phyloP scores from a whole-genome alignment of 495 filamentous ascomycete species.

The Delitschia confertaspora region DNA sequence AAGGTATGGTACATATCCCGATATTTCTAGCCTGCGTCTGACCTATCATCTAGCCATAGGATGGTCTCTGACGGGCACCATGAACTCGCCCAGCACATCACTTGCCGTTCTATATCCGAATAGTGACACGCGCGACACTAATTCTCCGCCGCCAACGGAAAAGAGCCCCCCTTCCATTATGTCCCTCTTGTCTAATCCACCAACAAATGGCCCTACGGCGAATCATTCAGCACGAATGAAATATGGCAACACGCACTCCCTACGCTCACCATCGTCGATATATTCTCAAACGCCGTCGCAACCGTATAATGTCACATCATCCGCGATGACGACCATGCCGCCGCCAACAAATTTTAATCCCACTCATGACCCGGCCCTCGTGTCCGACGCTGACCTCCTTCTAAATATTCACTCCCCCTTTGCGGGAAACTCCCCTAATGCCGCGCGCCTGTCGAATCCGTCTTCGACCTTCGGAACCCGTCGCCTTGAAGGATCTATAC shows the following conservation, averaged over 20 bases:
- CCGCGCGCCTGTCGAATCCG: neutral
- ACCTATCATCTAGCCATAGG: slow-evolving; percentile 49
- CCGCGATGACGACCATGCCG: slow-evolving; percentile 13
- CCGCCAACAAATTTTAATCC: slow-evolving; percentile 15
- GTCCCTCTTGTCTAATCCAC: slow-evolving; percentile 11
- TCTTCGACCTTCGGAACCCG: neutral
- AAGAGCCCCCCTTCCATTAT: slow-evolving; percentile 17
- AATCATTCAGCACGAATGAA: slow-evolving; percentile 6
- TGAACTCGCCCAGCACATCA: slow-evolving; percentile 71
- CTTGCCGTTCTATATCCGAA: slow-evolving; percentile 57
- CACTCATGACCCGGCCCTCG: slow-evolving; percentile 20
- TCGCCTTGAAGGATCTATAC: too few relatives aligned
- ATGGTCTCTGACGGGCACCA: slow-evolving; percentile 71
- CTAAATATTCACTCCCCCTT: slow-evolving; percentile 29
- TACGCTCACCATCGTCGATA: slow-evolving; percentile 12
- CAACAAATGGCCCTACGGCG: neutral
- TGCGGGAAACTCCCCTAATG: slow-evolving; percentile 1
- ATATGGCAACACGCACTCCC: slow-evolving; percentile 6
- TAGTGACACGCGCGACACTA: slow-evolving; percentile 24
- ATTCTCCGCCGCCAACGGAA: slow-evolving; percentile 18
- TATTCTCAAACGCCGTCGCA: neutral
- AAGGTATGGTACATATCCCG: slow-evolving; percentile 41
- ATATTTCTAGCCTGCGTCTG: too few relatives aligned
- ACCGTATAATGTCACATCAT: slow-evolving; percentile 9
- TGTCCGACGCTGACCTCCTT: slow-evolving; percentile 29